phyloP scores from a whole-genome alignment of 2,329 filamentous ascomycete species.

The Blastomyces gilchristii region DNA sequence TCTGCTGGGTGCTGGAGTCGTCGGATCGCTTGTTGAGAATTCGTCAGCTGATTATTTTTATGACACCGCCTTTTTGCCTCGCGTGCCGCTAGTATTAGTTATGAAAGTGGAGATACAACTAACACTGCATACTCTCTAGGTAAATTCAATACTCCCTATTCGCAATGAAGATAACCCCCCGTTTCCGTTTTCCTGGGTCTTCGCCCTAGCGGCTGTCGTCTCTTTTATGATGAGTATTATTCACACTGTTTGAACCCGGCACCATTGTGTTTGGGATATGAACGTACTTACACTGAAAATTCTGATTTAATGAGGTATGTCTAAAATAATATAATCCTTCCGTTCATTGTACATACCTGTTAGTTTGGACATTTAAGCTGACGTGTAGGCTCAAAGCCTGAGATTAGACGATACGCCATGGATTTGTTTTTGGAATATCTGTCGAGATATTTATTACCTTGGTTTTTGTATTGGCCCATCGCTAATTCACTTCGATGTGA shows the following conservation, averaged over 20 bases:
- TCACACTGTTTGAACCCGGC: slow-evolving; percentile 59
- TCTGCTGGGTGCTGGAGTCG: slow-evolving; percentile 43
- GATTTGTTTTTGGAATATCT: slow-evolving; percentile 9
- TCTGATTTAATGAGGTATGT: slow-evolving; percentile 61
- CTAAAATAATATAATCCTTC: not conserved
- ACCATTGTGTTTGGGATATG: slow-evolving; percentile 45
- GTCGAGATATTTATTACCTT: slow-evolving; percentile 17
- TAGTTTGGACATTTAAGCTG: slow-evolving; percentile 12
- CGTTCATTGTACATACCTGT: not conserved
- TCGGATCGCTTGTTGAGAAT: slow-evolving; percentile 56
- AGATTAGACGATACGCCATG: slow-evolving; percentile 32
- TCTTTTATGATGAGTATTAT: slow-evolving; percentile 56
- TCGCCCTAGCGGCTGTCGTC: slow-evolving; percentile 25
- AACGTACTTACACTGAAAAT: slow-evolving; percentile 53
- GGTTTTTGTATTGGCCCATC: slow-evolving; percentile 13
- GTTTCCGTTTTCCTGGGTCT: slow-evolving; percentile 11
- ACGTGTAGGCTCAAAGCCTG: slow-evolving; percentile 27
- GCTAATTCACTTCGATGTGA: slow-evolving; percentile 22
- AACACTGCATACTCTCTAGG: slow-evolving; percentile 13
- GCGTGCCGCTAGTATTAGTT: not conserved
- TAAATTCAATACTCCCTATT: slow-evolving; percentile 7
- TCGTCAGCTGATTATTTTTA: slow-evolving; percentile 50
- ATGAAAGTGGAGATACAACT: slow-evolving; percentile 14
- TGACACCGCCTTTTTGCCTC: not conserved
- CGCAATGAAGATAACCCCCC: slow-evolving; percentile 9